These are phyloP conservation scores for Colletotrichum sp. DNA, from an alignment of 2,329 filamentous ascomycete species.

Conservation along the genomic window DNA sequence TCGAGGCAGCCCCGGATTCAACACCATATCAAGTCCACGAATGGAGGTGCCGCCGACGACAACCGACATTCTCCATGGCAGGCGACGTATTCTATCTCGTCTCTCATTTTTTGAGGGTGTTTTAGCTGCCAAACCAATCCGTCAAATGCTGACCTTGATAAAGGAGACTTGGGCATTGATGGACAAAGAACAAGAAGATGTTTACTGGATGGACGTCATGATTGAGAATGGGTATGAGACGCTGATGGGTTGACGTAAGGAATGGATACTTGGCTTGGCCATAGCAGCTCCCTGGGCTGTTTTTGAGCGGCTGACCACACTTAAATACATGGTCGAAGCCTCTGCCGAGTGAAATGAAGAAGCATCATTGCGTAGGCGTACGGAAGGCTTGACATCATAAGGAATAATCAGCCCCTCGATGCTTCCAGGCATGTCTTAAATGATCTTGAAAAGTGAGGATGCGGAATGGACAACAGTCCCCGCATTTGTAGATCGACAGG, in stretches of 20 bases:
- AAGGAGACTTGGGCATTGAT: conserved; percentile 47
- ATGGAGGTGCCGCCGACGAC: conserved; percentile 20
- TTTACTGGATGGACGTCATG: conserved; percentile 50
- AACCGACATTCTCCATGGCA: conserved; percentile 36
- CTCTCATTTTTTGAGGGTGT: conserved; percentile 41
- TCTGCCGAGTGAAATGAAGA: background rate
- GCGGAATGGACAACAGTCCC: background rate
- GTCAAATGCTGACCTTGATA: conserved; percentile 43
- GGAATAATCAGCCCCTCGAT: background rate
- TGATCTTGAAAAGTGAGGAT: background rate
- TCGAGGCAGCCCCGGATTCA: background rate
- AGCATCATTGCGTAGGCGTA: background rate
- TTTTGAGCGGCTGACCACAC: background rate
- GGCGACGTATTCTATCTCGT: conserved; percentile 41
- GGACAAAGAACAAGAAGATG: conserved; percentile 22
- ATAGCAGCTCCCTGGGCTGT: background rate
- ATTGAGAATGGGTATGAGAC: conserved; percentile 29
- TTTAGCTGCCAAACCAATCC: conserved; percentile 44
- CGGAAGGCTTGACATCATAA: background rate
- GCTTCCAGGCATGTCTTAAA: background rate
- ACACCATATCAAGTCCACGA: conserved; percentile 29
- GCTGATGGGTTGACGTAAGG: conserved; percentile 17
- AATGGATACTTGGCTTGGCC: background rate
- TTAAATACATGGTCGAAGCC: background rate
- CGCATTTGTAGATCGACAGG: background rate